Conservation (phyloP, 2,329 filamentous ascomycete species). For the Aspergillus luchuensis region DNA sequence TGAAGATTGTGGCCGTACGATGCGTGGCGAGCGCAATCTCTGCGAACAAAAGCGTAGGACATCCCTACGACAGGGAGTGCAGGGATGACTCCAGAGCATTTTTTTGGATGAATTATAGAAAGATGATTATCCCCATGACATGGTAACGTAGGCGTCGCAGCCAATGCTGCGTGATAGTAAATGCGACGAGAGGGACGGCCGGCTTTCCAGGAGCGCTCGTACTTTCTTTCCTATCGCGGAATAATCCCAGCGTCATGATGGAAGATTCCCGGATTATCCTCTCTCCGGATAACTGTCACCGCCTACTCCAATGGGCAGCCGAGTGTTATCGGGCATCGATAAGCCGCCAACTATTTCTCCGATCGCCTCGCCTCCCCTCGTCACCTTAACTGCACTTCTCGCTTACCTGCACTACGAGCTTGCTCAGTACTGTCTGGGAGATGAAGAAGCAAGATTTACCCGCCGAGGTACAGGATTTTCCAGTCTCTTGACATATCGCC, state of each 20-base stretch:
- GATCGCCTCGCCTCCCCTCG: not conserved
- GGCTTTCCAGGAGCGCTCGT: constrained; percentile 7
- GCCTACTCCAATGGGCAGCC: constrained; percentile 9
- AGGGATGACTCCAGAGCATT: constrained; percentile 33
- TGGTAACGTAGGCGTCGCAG: constrained; percentile 24
- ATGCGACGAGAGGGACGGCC: not conserved
- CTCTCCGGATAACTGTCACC: constrained; percentile 15
- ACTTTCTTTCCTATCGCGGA: constrained; percentile 25
- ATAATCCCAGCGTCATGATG: constrained; percentile 17
- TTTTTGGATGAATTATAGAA: constrained; percentile 13
- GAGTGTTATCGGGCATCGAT: constrained; percentile 18
- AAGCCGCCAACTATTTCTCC: constrained; percentile 14
- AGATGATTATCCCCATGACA: constrained; percentile 24
- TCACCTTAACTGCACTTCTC: not conserved
- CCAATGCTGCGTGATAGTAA: constrained; percentile 14
- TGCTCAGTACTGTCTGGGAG: not conserved
- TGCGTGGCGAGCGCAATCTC: constrained; percentile 26
- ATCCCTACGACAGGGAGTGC: constrained; percentile 36
- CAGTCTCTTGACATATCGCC: not conserved
- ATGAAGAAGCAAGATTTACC: not conserved
- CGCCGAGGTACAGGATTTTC: not conserved
- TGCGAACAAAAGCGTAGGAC: constrained; percentile 29
- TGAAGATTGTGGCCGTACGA: constrained; percentile 19
- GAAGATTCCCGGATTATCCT: constrained; percentile 13
- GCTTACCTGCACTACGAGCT: not conserved